Evolutionary conservation across 2,329 filamentous ascomycete species (phyloP), one percentile per base, ranked within the genome.

Genomic region (Aquanectria penicillioides): DNA sequence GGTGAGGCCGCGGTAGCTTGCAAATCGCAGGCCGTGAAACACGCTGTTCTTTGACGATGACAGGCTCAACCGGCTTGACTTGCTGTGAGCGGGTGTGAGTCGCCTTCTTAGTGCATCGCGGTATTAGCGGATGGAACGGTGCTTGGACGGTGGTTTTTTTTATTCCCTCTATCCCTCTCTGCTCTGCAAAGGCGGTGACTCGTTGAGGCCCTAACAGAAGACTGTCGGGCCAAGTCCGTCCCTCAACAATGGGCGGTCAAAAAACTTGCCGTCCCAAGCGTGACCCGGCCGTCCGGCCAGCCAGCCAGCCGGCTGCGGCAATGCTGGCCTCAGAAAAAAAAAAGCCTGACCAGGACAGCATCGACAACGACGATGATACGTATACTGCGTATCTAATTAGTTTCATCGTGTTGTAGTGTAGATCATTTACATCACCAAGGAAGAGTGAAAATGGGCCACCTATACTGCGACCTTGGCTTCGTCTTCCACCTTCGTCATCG

Each of bases 1-100:
- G 31, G 18, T 38, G 38, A 50, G 17, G 23, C n/a, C 15, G 36
- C 44, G 36, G 22, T 15, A 17, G 15, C 44, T 18, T 29, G 37
- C 37, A 51, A 46, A 36, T 51, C 23, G 34, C 37, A 34, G 37
- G 31, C 46, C 46, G 46, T 57, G 54, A 57, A 57, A 57, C 47
- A 40, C 26, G 25, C 22, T 25, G 47, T 22, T 26, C 18, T 34
- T 29, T n/a, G 38, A 22, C 25, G 40, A 29, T 51, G 47, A 57
- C 54, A 48, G 34, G 26, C 29, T 26, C 33, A 33, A 25, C 36
- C n/a, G 28, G 43, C 20, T 31, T 40, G 41, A 55, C 52, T 47
- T 48, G 43, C 43, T 38, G 28, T 17, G 38, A 33, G 36, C 13
- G 20, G n/a, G n/a, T n/a, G n/a, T n/a, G 34, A 37, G 41, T 44